Base-by-base conservation (phyloP, 1,139 yeast species). In the Blastobotrys petasosporus region DNA sequence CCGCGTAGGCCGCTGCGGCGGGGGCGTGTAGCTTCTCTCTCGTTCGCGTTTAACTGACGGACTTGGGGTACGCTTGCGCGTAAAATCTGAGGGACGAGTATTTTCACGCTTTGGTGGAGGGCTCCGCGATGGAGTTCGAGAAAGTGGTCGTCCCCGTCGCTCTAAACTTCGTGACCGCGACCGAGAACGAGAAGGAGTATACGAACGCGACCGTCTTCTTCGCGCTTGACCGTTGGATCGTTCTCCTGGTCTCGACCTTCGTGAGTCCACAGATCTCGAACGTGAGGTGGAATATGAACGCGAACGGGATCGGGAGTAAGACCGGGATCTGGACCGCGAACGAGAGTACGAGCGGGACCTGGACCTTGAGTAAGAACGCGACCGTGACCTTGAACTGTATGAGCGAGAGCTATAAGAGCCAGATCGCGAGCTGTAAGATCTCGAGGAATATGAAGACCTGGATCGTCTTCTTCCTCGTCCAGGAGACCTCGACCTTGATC, bases 281-380 rank as follows among this genome's bases (percentile, higher is more conserved):
- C 25, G 25, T 4, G 25, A 20, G 7, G 25, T 7, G 6, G 25
- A 20, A 20, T 20, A 20, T 20, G 50, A 32, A 35, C 45, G 42
- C 4, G 49, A 45, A 2, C 49, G 38, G 2, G 61, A 53, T 39
- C 54, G 16, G 7, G 50, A 48, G 23, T 25, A 13, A 8, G 37
- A 28, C 13, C 37, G 13, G n/a, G 44, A 34, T 6, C 42, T 33
- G 4, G 44, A 38, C 8, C 44, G 42, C 15, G 48, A 38, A 16
- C 38, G 34, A 9, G 46, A 39, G 25, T 28, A 23, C 4, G 38
- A 34, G n/a, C 48, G 43, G 5, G 50, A 47, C 15, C 50, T 32
- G 9, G 54, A 47, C 28, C 56, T 31, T 46, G 61, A 51, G 45
- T 30, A 47, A 15, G 28, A 55, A 44, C 32, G 58, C 46, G 54